These are phyloP conservation scores for Phaeolepiota aurea DNA, from an alignment of 768 basidiomycete genomes.

Conservation along the genomic window DNA sequence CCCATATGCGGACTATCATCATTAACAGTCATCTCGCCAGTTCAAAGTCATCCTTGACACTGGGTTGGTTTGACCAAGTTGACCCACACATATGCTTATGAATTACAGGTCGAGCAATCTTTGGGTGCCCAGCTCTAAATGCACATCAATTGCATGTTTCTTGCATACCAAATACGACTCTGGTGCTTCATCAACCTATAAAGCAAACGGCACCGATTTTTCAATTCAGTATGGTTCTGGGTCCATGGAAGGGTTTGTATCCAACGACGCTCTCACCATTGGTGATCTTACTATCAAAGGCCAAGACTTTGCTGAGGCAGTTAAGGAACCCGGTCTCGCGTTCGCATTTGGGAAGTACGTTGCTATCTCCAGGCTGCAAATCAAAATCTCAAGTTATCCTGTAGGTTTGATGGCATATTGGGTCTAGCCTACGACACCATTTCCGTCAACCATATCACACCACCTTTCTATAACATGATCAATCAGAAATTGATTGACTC, in stretches of 20 bases:
- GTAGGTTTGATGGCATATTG: slow-evolving; percentile 89
- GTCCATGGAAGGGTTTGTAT: slow-evolving; percentile 94
- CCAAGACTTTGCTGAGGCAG: slow-evolving; percentile 93
- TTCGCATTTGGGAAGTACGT: slow-evolving; percentile 94
- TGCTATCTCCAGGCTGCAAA: neutral
- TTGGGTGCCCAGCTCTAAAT: slow-evolving; percentile 81
- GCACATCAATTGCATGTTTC: slow-evolving; percentile 90
- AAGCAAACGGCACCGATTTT: slow-evolving; percentile 83
- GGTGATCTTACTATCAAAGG: slow-evolving; percentile 70
- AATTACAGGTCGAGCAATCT: slow-evolving; percentile 72
- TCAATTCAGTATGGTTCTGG: slow-evolving; percentile 93
- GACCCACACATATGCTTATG: slow-evolving; percentile 5
- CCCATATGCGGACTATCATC: too few species aligned
- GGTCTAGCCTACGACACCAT: slow-evolving; percentile 96
- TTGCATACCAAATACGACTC: slow-evolving; percentile 92
- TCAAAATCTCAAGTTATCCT: slow-evolving; percentile 1
- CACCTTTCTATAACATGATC: slow-evolving; percentile 94
- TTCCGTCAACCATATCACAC: slow-evolving; percentile 84
- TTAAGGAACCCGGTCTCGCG: slow-evolving; percentile 91
- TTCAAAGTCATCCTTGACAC: slow-evolving; percentile 97
- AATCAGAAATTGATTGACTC: slow-evolving; percentile 71
- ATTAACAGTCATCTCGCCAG: too few species aligned
- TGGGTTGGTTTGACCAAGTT: slow-evolving; percentile 34
- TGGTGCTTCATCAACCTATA: slow-evolving; percentile 70
- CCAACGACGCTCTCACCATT: slow-evolving; percentile 70